Evolutionary conservation across 1,139 yeast species (phyloP), one percentile per base, ranked within the genome.

Genomic region (Torulaspora globosa): DNA sequence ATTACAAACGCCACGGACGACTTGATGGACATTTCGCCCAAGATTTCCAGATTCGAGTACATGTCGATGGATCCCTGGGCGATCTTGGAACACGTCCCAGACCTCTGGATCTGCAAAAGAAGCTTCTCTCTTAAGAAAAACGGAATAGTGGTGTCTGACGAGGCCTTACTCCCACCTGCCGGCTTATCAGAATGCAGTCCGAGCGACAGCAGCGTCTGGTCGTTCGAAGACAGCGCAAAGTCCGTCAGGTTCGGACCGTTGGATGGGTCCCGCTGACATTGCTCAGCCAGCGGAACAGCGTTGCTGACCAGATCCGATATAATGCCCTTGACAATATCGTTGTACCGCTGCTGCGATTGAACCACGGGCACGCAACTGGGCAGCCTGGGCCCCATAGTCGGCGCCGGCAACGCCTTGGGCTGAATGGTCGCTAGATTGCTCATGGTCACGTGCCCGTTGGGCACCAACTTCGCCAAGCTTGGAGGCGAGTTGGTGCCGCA

Each of bases 51-150:
- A 50, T 79, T 76, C 15, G 55, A 28, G 41, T 53, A 53, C 19
- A 57, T 43, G n/a, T 58, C 61, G 14, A 54, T 48, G 18, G 59
- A 50, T 40, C 67, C 55, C 55, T 68, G 62, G 3, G 75, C 71
- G 34, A 80, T 72, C 49, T 77, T 79, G 24, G 75, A 71, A 54
- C 89, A 83, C n/a, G 85, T 74, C 52, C 76, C 78, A 6, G 89
- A 82, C 44, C 78, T 71, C 56, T 82, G 84, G 44, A 84, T 75
- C 44, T 71, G 73, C 30, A 66, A 62, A 35, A 76, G 57, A 5
- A 75, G 46, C 44, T 67, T 69, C 43, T 63, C 64, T 28, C 57
- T 54, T 38, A 62, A 51, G 43, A 62, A 63, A 34, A 53, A 58
- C 18, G 67, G 67, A 27, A 62, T 51, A 8, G 39, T 36, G 12